These are phyloP conservation scores for Carex cristatella DNA, from an alignment of 176 grass and related monocot genomes.

Conservation along the genomic window DNA sequence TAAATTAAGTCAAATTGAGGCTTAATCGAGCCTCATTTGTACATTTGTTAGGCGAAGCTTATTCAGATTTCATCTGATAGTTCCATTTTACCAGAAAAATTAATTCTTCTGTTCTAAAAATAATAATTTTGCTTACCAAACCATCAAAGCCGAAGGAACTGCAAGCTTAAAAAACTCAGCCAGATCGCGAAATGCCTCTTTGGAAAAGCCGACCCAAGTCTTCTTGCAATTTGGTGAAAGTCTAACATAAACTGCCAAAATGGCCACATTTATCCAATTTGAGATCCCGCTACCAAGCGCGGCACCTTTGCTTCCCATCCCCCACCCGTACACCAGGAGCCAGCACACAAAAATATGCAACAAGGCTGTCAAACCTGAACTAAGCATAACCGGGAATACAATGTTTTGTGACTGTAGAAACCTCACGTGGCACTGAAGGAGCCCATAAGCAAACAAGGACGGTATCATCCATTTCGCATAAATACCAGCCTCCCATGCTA, in stretches of 20 bases:
- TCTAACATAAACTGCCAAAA: constrained; percentile 49
- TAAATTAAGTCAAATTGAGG: neutral
- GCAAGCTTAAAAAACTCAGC: constrained; percentile 47
- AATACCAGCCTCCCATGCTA: constrained; percentile 50
- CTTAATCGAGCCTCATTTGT: neutral
- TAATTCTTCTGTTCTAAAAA: neutral
- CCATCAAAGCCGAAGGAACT: constrained; percentile 80
- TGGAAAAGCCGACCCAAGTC: constrained; percentile 50
- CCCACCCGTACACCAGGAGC: constrained; percentile 57
- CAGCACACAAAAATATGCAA: constrained; percentile 66
- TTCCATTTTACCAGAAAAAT: neutral
- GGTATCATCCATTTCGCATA: constrained; percentile 77
- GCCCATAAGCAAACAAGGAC: constrained; percentile 42
- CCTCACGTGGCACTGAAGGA: constrained; percentile 43
- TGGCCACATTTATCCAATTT: constrained; percentile 34
- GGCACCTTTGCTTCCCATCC: constrained; percentile 59
- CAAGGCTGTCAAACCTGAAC: constrained; percentile 40
- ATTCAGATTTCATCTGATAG: constrained; percentile 1
- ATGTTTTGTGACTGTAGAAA: constrained; percentile 71
- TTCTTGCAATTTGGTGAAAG: constrained; percentile 38
- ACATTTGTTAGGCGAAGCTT: neutral
- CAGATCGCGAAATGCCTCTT: constrained; percentile 45
- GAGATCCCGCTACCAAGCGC: constrained; percentile 47
- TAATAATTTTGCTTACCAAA: constrained; percentile 49
- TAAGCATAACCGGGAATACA: constrained; percentile 60